Evolutionary conservation across 495 filamentous ascomycete genomes (phyloP).

Genomic region (Corynascus novoguineensis): DNA sequence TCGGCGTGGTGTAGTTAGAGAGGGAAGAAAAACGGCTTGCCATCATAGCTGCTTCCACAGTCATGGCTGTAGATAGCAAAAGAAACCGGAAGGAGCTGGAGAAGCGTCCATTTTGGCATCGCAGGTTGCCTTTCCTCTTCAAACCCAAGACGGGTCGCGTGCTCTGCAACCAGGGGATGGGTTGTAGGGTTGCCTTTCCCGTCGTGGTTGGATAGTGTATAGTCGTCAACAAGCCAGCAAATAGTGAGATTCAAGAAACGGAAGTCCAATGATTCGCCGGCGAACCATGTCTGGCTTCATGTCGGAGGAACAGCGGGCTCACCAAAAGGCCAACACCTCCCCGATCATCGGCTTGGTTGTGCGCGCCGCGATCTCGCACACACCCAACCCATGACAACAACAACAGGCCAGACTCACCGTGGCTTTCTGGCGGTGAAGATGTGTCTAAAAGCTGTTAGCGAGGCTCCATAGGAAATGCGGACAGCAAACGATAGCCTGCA

Average conservation of each 20-base stretch:
- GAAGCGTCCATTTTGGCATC: not conserved
- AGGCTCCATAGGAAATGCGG: not conserved
- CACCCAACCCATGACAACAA: not conserved
- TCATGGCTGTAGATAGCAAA: not conserved
- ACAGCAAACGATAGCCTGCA: conserved; percentile 18
- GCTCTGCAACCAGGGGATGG: not conserved
- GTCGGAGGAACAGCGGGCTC: conserved; percentile 1
- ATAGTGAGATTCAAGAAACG: conserved; percentile 2
- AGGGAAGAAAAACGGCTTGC: not conserved
- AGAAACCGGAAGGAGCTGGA: not conserved
- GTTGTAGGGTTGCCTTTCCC: not conserved
- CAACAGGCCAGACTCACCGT: conserved; percentile 13
- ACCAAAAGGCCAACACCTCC: not conserved
- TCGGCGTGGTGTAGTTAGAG: not conserved
- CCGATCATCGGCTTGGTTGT: not conserved
- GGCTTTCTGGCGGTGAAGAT: conserved; percentile 29
- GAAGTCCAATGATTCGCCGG: conserved; percentile 9
- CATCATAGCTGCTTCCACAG: not conserved
- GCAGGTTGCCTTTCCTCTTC: not conserved
- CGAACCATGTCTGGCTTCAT: not conserved
- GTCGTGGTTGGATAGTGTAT: not conserved
- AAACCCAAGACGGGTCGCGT: not conserved
- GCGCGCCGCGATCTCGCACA: not conserved
- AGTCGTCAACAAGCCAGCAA: conserved; percentile 10
- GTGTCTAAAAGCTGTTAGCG: conserved; percentile 23